phyloP scores from a whole-genome alignment of 768 basidiomycete genomes.

The Tylopilus rubrobrunneus region DNA sequence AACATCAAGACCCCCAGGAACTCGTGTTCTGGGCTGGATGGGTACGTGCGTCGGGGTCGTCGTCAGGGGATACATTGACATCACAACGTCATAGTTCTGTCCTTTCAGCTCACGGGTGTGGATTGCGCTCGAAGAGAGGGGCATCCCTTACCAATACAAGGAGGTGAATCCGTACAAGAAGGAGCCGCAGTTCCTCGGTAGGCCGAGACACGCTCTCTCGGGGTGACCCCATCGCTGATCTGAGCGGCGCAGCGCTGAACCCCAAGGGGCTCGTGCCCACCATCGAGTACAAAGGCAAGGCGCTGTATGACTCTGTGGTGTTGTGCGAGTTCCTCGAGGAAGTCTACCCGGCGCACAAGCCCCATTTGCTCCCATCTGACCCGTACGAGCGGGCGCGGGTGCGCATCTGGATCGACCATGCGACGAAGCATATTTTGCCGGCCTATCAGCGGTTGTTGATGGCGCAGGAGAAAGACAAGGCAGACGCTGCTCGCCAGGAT shows the following conservation, averaged over 20 bases:
- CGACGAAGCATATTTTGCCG: constrained; percentile 51
- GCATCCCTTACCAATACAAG: constrained; percentile 63
- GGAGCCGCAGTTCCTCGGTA: constrained; percentile 51
- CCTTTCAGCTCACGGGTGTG: constrained; percentile 57
- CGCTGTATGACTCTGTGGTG: constrained; percentile 62
- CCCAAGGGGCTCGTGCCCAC: constrained; percentile 69
- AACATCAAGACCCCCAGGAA: no score
- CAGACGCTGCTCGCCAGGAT: constrained; percentile 34
- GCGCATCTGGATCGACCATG: constrained; percentile 16
- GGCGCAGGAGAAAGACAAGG: constrained; percentile 36
- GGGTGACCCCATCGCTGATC: no score
- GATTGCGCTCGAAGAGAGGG: constrained; percentile 65
- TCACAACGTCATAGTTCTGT: no score
- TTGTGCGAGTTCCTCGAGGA: constrained; percentile 69
- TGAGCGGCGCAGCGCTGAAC: constrained; percentile 49
- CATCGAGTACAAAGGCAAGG: constrained; percentile 47
- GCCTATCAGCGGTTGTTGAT: constrained; percentile 46
- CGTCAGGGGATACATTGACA: no score
- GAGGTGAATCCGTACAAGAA: constrained; percentile 73
- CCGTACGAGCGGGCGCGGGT: constrained; percentile 44
- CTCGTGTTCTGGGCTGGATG: no score
- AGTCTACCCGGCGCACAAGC: constrained; percentile 42
- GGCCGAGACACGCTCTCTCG: no score
- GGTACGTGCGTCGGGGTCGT: no score
- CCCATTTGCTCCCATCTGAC: constrained; percentile 49